Conservation (phyloP, 1,139 yeast species). For the Lodderomyces orthopsilosis region DNA sequence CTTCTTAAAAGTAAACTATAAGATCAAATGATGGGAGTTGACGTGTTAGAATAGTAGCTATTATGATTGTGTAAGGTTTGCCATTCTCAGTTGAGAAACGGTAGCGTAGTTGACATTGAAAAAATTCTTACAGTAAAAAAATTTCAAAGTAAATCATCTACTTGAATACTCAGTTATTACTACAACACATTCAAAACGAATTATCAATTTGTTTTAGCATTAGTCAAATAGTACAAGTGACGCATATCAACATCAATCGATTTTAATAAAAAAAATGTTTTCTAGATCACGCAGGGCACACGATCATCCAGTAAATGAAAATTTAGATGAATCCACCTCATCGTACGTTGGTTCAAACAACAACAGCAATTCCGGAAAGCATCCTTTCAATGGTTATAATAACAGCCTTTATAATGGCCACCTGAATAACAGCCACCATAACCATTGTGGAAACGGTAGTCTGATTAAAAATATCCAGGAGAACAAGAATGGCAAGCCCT, state of each 20-base stretch:
- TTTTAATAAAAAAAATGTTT: constrained; percentile 10
- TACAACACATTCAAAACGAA: neutral
- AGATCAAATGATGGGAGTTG: neutral
- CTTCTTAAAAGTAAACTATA: neutral
- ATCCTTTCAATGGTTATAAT: constrained; percentile 2
- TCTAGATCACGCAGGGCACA: constrained; percentile 16
- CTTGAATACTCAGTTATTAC: neutral
- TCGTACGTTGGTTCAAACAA: constrained; percentile 3
- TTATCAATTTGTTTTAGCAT: neutral
- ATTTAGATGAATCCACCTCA: constrained; percentile 9
- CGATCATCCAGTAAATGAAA: constrained; percentile 13
- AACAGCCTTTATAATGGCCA: constrained; percentile 2
- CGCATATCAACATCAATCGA: too few species aligned
- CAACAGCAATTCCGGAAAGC: neutral
- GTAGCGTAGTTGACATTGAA: too few species aligned
- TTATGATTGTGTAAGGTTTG: neutral
- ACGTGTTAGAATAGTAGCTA: neutral
- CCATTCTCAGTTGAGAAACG: neutral
- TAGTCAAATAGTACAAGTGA: neutral
- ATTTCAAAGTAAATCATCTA: too few species aligned
- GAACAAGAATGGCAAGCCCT: constrained; percentile 38
- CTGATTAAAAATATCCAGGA: constrained; percentile 28
- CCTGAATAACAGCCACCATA: constrained; percentile 5
- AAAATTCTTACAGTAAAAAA: neutral
- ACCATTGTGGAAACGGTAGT: constrained; percentile 23